Conservation (phyloP, 352 stramenopile genomes). For the Phytopythium chamaehyphon region DNA sequence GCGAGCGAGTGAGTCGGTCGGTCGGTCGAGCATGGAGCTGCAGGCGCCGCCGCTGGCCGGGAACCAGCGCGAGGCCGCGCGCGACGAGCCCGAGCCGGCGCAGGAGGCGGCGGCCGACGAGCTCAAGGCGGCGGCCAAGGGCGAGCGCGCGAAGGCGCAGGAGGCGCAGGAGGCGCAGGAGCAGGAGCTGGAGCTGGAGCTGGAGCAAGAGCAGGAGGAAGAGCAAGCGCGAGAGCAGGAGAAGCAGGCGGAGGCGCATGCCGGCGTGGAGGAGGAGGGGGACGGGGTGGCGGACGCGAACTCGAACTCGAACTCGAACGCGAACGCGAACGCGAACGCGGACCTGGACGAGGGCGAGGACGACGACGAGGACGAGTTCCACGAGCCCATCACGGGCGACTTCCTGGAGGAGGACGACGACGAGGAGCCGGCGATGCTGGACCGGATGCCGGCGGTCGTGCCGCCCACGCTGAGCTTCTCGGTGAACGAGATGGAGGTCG, state of each 20-base stretch:
- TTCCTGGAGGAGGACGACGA: conserved; percentile 20
- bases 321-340: conserved; percentile 16
- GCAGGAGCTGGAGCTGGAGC: not conserved
- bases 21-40: too few relatives aligned
- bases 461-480: conserved; percentile 69
- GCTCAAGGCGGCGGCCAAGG: too few relatives aligned
- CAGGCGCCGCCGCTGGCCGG: too few relatives aligned
- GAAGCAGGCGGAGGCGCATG: not conserved
- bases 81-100: too few relatives aligned
- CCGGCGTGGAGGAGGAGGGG: conserved; percentile 3
- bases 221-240: not conserved
- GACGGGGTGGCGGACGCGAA: not conserved
- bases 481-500: conserved; percentile 83
- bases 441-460: conserved; percentile 20
- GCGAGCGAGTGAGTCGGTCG: too few relatives aligned
- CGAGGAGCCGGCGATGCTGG: conserved; percentile 2
- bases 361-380: conserved; percentile 43
- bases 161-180: not conserved
- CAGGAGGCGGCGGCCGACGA: not conserved
- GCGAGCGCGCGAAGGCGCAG: too few relatives aligned
- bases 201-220: conserved; percentile 3
- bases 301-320: conserved; percentile 5
- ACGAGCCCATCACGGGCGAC: conserved; percentile 36
- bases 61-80: too few relatives aligned
- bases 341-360: conserved; percentile 19